Evolutionary conservation across 345 rosid genomes (phyloP), one percentile per base, ranked within the genome.

Genomic region (Populus alba): DNA sequence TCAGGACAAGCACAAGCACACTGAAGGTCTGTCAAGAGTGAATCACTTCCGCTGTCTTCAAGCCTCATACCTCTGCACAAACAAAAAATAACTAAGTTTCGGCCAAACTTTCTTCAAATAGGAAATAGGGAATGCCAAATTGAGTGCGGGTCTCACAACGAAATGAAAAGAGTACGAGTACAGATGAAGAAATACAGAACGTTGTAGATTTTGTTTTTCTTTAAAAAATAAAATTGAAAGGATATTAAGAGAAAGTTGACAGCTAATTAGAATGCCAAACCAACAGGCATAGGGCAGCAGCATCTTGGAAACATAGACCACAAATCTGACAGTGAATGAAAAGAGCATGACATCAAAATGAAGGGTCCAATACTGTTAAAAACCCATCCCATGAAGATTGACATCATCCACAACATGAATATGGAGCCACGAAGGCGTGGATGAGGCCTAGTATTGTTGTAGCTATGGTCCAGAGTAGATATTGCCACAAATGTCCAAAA

Each of bases 1-100:
- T 71, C 71, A 71, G 75, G 63, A 65, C 51, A 63, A 71, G 71
- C 75, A 71, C 53, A 71, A 49, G 71, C 33, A 12, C 39, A 49
- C 25, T 8, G 27, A 8, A 33, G 4, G 41, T 62, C 75, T 35
- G 53, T 57, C 71, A 38, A 33, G 35, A 41, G 25, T 2, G 27
- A 65, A 33, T 71, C 27, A 22, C 35, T 45, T 15, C n/a, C 11
- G 33, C 23, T n/a, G 63, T 57, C 33, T 70, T 23, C 70, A 43
- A 15, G 68, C 13, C 17, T 39, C 65, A 33, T 18, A n/a, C 38
- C 35, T 16, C 75, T 71, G 80, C 71, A 71, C 25, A 17, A 8
- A 43, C 17, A 35, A 71, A 15, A 15, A 17, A 9, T 7, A 33
- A 5, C 9, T 3, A 35, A n/a, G 45, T 41, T 43, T 45, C 66